These are phyloP conservation scores for Chamaecyparis obtusa DNA, from an alignment of 75 land plant genomes.

Conservation along the genomic window DNA sequence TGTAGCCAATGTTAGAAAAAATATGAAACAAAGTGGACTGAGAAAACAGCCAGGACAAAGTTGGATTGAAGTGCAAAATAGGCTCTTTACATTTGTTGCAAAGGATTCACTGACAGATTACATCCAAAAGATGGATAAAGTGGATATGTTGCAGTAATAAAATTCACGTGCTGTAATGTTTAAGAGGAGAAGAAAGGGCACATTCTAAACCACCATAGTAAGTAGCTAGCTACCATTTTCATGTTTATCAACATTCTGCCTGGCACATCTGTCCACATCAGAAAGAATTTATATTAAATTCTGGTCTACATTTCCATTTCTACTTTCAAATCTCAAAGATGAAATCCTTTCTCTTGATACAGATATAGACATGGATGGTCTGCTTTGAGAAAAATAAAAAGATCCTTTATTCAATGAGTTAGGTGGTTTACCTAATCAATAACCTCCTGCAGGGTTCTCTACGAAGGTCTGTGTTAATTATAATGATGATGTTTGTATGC, in stretches of 20 bases:
- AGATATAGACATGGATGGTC: not conserved
- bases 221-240: conserved; percentile 26
- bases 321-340: too few relatives aligned
- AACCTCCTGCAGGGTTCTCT: not conserved
- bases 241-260: conserved; percentile 13
- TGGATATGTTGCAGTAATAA: conserved; percentile 14
- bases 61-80: conserved; percentile 21
- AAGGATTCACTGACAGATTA: not conserved
- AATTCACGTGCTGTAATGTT: conserved; percentile 7
- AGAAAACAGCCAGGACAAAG: conserved; percentile 10
- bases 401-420: too few relatives aligned
- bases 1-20: conserved; percentile 8
- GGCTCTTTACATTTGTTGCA: conserved; percentile 13
- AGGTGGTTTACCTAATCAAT: not conserved
- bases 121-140: conserved; percentile 13
- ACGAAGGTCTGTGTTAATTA: not conserved
- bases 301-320: too few relatives aligned
- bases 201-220: conserved; percentile 19
- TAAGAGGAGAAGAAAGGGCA: conserved; percentile 12
- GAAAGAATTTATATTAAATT: conserved; percentile 13
- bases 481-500: not conserved
- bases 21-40: conserved; percentile 18
- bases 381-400: not conserved
- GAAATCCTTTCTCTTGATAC: too few relatives aligned
- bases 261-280: conserved; percentile 14